Base-by-base conservation (phyloP, 345 rosid genomes). In the Reutealis trisperma region DNA sequence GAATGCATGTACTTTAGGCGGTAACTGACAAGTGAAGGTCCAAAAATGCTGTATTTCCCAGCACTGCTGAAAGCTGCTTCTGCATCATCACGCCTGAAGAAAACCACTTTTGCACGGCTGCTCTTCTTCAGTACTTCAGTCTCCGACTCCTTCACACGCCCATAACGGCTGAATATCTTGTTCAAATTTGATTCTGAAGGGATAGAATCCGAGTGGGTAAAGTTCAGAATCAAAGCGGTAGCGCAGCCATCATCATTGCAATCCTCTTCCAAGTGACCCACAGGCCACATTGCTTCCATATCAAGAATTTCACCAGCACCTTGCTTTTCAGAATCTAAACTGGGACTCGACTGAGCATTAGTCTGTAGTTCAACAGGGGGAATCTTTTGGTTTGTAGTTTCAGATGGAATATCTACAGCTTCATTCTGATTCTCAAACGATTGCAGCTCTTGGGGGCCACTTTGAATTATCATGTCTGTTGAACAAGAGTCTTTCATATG, bases 31-130 rank as follows among this genome's bases (percentile, higher is more conserved):
- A 88, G 91, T 22, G 91, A 85, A 27, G 92, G 92, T 32, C 95
- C 91, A 13, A 89, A 87, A 63, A 83, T 83, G 78, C 86, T 81
- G 79, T 87, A 85, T 80, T 88, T 91, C 44, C 91, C 91, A 0
- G 91, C 84, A 70, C 88, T 88, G 81, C 91, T 86, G 82, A 88
- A 88, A 62, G 97, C 93, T 0, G 82, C 60, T 84, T 92, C 84
- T 59, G 92, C 93, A 58, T 90, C 90, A 61, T 75, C 86, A 0
- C 86, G 74, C 64, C 71, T 88, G 73, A 66, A 64, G 79, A 89
- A 92, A 69, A 92, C 85, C 68, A 92, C 88, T 75, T 78, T 85
- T 42, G 89, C 97, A 59, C 78, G 87, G 65, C 71, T 86, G 57
- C 88, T 82, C 79, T 87, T 86, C 81, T 79, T 86, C 78, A 80